These are phyloP conservation scores for Pulicaria dysenterica DNA, from an alignment of 129 eudicot species.

Conservation along the genomic window DNA sequence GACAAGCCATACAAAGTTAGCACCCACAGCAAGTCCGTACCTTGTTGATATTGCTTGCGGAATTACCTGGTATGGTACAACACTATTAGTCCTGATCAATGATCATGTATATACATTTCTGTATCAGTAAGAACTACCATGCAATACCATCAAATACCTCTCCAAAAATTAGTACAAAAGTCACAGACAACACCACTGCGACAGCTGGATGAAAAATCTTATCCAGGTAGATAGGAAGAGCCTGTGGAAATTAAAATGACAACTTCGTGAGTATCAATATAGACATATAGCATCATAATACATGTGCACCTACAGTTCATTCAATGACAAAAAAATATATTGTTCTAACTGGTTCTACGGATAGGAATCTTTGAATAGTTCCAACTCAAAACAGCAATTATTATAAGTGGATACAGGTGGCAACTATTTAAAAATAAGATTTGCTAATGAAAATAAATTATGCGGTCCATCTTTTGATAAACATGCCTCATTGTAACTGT, in stretches of 20 bases:
- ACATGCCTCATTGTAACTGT: neutral
- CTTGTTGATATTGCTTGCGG: conserved; percentile 96
- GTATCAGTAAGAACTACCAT: neutral
- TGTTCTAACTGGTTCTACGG: neutral
- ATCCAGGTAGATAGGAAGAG: conserved; percentile 92
- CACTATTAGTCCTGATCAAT: conserved; percentile 25
- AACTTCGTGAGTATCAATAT: conserved; percentile 7
- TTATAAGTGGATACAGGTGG: neutral
- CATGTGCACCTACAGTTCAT: conserved; percentile 10
- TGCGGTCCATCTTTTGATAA: neutral
- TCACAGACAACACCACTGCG: conserved; percentile 89
- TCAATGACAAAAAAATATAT: neutral
- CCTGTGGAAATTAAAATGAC: conserved; percentile 53
- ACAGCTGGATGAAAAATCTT: conserved; percentile 81
- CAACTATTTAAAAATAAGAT: neutral
- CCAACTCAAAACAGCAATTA: neutral
- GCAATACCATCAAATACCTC: conserved; percentile 56
- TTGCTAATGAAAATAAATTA: neutral
- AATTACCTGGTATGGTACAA: conserved; percentile 54
- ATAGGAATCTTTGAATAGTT: neutral
- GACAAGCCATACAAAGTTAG: conserved; percentile 89
- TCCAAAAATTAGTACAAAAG: conserved; percentile 91
- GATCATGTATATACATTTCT: conserved; percentile 9
- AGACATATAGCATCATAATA: neutral
- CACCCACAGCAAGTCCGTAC: conserved; percentile 97